These are phyloP conservation scores for Aureobasidium pullulans DNA, from an alignment of 2,329 filamentous ascomycete genomes.

Conservation along the genomic window DNA sequence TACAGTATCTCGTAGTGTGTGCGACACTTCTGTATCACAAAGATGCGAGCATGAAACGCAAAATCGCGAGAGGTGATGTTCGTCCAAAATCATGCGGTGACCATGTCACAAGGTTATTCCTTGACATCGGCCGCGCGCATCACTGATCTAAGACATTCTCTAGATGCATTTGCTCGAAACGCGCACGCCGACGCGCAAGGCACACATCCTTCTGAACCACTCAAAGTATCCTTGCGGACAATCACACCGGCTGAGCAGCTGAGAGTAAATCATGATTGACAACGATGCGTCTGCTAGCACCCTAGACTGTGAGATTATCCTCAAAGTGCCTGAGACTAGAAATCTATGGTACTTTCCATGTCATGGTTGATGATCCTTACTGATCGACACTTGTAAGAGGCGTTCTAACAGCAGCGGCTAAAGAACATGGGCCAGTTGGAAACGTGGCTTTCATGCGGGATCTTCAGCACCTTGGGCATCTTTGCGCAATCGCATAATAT, in stretches of 20 bases:
- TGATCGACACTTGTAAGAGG: conserved; percentile 7
- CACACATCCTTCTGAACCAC: neutral
- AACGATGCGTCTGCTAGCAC: neutral
- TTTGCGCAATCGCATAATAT: conserved; percentile 4
- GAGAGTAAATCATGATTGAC: conserved; percentile 1
- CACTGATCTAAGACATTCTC: neutral
- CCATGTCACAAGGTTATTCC: neutral
- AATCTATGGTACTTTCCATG: neutral
- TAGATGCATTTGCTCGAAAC: conserved; percentile 2
- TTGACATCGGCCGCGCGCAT: neutral
- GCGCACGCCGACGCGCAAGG: conserved; percentile 4
- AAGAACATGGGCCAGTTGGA: conserved; percentile 10
- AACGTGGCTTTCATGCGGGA: conserved; percentile 11
- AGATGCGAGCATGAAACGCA: neutral
- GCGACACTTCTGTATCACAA: neutral
- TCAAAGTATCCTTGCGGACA: neutral
- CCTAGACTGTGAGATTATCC: neutral
- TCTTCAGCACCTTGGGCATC: conserved; percentile 4
- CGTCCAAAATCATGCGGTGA: neutral
- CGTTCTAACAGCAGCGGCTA: conserved; percentile 4
- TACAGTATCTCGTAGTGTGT: neutral
- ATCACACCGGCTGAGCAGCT: neutral
- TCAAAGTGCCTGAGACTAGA: neutral
- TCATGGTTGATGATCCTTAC: neutral
- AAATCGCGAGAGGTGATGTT: neutral